Base-by-base conservation (phyloP, 148 eudicot species). In the Talinum fruticosum region DNA sequence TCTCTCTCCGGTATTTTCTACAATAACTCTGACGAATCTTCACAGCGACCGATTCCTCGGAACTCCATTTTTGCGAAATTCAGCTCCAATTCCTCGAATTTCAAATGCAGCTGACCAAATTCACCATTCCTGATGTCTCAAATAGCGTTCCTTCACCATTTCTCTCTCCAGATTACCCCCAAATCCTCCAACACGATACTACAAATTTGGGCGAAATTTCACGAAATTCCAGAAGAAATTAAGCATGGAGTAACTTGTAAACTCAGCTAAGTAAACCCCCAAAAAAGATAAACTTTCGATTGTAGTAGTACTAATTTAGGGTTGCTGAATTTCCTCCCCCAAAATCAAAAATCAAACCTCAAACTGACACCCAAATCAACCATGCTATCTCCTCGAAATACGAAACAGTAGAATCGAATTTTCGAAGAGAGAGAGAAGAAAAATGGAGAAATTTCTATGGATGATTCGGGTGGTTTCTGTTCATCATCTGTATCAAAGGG, bases 11-110 rank as follows among this genome's bases (percentile, higher is more conserved):
- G 57, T 19, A 18, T 19, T 51, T 51, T 3, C 68, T 65, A 65
- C 68, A 28, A 5, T 65, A 19, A 65, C 13, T 10, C 6, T 65
- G 68, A 65, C 16, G 34, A 66, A 34, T 15, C 38, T 12, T 32
- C 37, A 2, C 21, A 14, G 41, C 38, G 15, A 15, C 13, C 57
- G 66, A 24, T 61, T 26, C 30, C 66, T n/a, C 18, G 70, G 24
- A 66, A 66, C 70, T 66, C 38, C 70, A 66, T 33, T 32, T 66
- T 66, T 12, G 28, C 64, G 64, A 59, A 59, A 26, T 62, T 28
- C 66, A 28, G 66, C 18, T 28, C 66, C 29, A 28, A 62, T 28
- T 62, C 7, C 66, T 62, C 16, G 34, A 62, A 28, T 62, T 12
- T 62, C 66, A 62, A 62, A 62, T 5, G 33, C 66, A 57, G 33